Conservation (phyloP, 768 basidiomycete species). For the Hericium erinaceus region DNA sequence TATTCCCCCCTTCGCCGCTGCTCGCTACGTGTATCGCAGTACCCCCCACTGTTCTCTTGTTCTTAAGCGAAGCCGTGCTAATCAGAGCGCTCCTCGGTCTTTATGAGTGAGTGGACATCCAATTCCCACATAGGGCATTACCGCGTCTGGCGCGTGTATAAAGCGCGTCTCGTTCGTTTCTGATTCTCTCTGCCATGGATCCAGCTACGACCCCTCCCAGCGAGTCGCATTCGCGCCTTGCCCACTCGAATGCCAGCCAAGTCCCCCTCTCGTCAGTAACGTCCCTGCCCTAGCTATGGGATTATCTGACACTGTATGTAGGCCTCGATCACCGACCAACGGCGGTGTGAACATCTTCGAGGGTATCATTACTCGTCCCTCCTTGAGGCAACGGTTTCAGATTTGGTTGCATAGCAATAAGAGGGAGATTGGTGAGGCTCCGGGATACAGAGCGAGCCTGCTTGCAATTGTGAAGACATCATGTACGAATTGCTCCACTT, state of each 20-base stretch:
- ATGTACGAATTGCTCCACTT: slow-evolving; percentile 31
- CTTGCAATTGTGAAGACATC: slow-evolving; percentile 46
- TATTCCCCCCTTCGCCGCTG: neutral
- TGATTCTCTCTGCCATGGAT: neutral
- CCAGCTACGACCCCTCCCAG: neutral
- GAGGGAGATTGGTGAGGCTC: slow-evolving; percentile 30
- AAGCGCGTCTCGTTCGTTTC: neutral
- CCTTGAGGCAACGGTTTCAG: neutral
- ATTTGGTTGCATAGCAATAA: no score
- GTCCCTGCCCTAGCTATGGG: neutral
- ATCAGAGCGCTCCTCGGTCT: neutral
- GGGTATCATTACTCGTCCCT: no score
- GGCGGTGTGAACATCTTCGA: no score
- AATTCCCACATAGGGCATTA: neutral
- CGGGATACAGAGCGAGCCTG: slow-evolving; percentile 36
- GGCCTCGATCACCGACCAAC: no score
- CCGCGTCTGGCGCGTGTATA: neutral
- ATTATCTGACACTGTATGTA: no score
- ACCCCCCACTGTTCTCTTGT: no score
- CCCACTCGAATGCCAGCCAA: neutral
- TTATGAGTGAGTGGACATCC: neutral
- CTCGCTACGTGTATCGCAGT: neutral
- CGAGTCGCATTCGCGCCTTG: neutral
- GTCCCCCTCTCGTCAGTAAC: neutral
- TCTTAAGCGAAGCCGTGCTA: neutral